Evolutionary conservation across 225 moss, liverwort and hornwort species (phyloP).

Genomic region (Physcomitrellopsis africana): DNA sequence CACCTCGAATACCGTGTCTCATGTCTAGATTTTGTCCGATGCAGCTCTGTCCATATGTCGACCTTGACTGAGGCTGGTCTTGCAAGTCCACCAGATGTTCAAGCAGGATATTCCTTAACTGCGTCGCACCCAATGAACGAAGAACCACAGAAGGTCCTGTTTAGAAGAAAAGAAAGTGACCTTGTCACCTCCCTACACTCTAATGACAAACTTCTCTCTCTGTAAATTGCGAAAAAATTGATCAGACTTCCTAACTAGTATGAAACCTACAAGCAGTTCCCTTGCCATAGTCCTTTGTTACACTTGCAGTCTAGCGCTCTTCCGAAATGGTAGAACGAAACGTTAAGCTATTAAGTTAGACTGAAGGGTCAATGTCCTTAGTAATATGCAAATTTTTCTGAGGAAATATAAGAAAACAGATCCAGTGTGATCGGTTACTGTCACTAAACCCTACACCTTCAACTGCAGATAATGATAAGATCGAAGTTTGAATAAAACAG

Average conservation of each 20-base stretch:
- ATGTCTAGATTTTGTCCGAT: slow-evolving; percentile 27
- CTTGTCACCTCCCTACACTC: no score
- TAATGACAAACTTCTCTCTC: no score
- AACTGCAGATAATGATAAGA: not conserved
- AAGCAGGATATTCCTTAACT: slow-evolving; percentile 37
- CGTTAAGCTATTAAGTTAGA: not conserved
- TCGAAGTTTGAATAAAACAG: not conserved
- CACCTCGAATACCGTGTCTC: slow-evolving; percentile 43
- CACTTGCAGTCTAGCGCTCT: no score
- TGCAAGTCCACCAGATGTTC: slow-evolving; percentile 33
- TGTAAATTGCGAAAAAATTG: no score
- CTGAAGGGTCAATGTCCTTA: slow-evolving; percentile 1
- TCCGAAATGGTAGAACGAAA: not conserved
- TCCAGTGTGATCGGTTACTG: not conserved
- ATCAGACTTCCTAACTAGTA: no score
- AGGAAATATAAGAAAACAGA: not conserved
- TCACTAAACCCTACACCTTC: not conserved
- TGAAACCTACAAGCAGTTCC: no score
- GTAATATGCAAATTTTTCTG: not conserved
- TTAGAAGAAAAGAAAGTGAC: slow-evolving; percentile 65
- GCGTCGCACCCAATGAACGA: slow-evolving; percentile 25
- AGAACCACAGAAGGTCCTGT: slow-evolving; percentile 44
- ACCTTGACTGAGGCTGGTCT: slow-evolving; percentile 37
- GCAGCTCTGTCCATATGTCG: slow-evolving; percentile 30
- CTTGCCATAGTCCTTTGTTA: no score